Evolutionary conservation across 2,329 filamentous ascomycete species (phyloP).

Genomic region (Thielaviopsis ethacetica): DNA sequence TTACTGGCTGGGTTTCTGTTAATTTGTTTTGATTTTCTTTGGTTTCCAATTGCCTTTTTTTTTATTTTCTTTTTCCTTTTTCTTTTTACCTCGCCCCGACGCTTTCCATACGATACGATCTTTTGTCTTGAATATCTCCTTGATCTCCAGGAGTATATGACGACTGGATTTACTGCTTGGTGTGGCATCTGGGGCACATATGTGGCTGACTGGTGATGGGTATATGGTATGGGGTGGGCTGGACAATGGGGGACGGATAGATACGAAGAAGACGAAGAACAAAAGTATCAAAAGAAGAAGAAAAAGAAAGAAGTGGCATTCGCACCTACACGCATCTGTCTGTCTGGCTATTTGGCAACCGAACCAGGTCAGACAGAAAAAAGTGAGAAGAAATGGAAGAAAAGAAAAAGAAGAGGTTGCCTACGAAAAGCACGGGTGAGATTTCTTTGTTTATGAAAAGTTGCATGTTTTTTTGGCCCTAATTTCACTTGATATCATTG

Average conservation of each 20-base stretch:
- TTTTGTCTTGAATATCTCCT: not conserved
- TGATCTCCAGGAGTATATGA: no score
- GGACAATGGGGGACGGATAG: not conserved
- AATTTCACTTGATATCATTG: no score
- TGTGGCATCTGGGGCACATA: not conserved
- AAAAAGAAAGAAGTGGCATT: not conserved
- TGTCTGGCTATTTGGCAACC: not conserved
- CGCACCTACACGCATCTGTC: not conserved
- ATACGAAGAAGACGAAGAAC: not conserved
- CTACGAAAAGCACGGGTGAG: not conserved
- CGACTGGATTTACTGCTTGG: not conserved
- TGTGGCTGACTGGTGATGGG: not conserved
- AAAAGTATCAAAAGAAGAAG: not conserved
- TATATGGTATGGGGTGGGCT: not conserved
- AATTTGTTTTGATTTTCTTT: conserved; percentile 4
- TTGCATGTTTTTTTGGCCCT: no score
- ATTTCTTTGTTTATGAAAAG: not conserved
- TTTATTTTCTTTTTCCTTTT: conserved; percentile 13
- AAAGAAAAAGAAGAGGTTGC: not conserved
- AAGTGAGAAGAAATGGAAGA: not conserved
- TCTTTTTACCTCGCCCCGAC: not conserved
- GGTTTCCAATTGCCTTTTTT: not conserved
- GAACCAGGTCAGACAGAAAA: not conserved
- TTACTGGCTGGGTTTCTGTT: conserved; percentile 2
- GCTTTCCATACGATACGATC: not conserved